Evolutionary conservation across 768 basidiomycete species (phyloP), one percentile per base, ranked within the genome.

Genomic region (Mycena floridula): DNA sequence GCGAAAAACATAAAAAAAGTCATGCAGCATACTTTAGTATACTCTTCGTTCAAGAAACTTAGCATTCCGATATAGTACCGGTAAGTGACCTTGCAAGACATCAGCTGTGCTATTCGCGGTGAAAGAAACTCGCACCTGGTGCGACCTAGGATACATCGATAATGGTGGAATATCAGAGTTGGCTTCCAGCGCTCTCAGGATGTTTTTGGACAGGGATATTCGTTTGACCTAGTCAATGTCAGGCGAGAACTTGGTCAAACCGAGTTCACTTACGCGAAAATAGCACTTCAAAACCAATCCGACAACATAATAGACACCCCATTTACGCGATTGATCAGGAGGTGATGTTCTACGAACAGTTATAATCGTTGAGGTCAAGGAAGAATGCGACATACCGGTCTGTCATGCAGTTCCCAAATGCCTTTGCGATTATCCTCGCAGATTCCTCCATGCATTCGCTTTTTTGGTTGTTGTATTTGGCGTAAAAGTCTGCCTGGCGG

Each of bases 41-140:
- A 94, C 40, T 95, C 87, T 60, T 97, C 96, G 55, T 89, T 89
- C 49, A 97, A 63, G 66, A 98, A 97, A 57, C 81, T 85, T 49
- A 98, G 73, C 82, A 97, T 89, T 50, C 95, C 96, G 39, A 96
- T 65, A 59, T 97, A 97, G 70, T 95, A 99, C 49, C 82, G 74
- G 65, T 88, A 96, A 20, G 94, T 94, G 41, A 96, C 91, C 87
- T 92, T 67, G 35, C 48, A 48, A 51, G 35, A 57, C 38, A 59
- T 55, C 20, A 22, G n/a, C n/a, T n/a, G n/a, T 39, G 25, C 6
- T 27, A 40, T 25, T 35, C 52, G 44, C 43, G 46, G 48, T 21
- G 5, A n/a, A 24, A 48, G 57, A 47, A 40, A 36, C 30, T 50
- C 64, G 48, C 59, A 89, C 89, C 67, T 93, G 91, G 63, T 95